A percentile compares a stretch with the other conserved stretches of the same genome.
These are phyloP conservation scores for Rhytidiadelphus loreus DNA, from an alignment of 225 moss, liverwort and hornwort species.

Conservation along the genomic window DNA sequence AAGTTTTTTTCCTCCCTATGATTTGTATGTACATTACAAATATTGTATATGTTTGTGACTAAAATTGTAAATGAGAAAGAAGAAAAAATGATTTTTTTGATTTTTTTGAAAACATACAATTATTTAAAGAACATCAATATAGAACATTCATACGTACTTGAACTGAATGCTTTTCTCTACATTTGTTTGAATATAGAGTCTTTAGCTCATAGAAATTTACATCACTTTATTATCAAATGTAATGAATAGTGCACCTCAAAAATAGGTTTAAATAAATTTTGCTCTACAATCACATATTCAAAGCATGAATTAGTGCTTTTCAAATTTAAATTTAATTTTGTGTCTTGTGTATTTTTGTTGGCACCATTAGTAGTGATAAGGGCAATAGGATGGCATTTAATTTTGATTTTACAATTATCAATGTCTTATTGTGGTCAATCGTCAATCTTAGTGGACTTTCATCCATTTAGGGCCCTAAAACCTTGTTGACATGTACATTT, in stretches of 20 bases:
- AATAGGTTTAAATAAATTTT: neutral
- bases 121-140: neutral
- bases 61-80: neutral
- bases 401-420: neutral
- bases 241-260: neutral
- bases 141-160: neutral
- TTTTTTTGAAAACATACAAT: rapidly evolving
- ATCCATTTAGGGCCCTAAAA: neutral
- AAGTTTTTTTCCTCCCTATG: rapidly evolving
- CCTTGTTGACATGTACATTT: neutral
- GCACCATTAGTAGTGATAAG: neutral
- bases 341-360: neutral
- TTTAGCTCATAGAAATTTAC: neutral
- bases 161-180: neutral
- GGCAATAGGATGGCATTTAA: neutral
- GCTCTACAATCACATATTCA: neutral
- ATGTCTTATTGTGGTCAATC: rapidly evolving
- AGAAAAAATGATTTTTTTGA: neutral
- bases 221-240: neutral
- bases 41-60: neutral
- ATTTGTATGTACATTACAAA: neutral
- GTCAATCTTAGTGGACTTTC: rapidly evolving
- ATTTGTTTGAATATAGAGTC: neutral
- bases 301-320: neutral
- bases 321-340: neutral